A percentile compares a stretch with the other conserved stretches of the same genome.
Evolutionary conservation across 2,329 filamentous ascomycete genomes (phyloP).

Genomic region (Sclerotinia spermophila): DNA sequence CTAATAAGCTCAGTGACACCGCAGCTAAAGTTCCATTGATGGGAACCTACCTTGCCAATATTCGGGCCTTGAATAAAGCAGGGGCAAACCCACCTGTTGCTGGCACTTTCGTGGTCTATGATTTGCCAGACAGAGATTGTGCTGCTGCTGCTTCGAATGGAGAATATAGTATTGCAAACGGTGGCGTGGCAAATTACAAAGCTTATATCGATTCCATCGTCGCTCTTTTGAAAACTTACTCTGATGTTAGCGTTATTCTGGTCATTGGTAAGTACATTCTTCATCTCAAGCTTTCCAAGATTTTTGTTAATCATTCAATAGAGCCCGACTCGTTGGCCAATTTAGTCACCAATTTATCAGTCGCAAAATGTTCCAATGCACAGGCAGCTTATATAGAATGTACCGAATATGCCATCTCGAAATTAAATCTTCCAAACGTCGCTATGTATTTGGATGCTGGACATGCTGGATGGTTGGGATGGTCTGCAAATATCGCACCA

Average conservation of each 20-base stretch:
- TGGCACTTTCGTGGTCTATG: constrained; percentile 57
- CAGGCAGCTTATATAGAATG: constrained; percentile 52
- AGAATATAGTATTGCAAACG: constrained; percentile 54
- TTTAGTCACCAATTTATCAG: constrained; percentile 56
- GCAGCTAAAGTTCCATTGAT: constrained; percentile 48
- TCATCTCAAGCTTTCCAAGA: background rate
- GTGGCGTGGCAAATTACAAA: constrained; percentile 47
- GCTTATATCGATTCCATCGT: constrained; percentile 54
- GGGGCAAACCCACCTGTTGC: constrained; percentile 47
- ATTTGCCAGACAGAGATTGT: constrained; percentile 61
- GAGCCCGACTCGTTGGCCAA: constrained; percentile 63
- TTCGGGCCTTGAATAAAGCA: constrained; percentile 45
- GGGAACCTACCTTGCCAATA: constrained; percentile 46
- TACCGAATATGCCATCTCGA: constrained; percentile 52
- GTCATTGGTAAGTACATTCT: constrained; percentile 43
- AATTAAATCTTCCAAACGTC: constrained; percentile 58
- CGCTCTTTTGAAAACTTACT: constrained; percentile 49
- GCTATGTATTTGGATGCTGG: constrained; percentile 62
- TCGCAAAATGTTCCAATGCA: constrained; percentile 52
- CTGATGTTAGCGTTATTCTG: constrained; percentile 47
- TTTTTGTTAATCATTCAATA: constrained; percentile 18
- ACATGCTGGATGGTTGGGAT: constrained; percentile 63
- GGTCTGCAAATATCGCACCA: constrained; percentile 54
- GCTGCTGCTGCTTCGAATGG: constrained; percentile 61
- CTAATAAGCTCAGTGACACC: constrained; percentile 39